These are phyloP conservation scores for Ascochyta clinopodiicola DNA, from an alignment of 2,329 filamentous ascomycete species.

Conservation along the genomic window DNA sequence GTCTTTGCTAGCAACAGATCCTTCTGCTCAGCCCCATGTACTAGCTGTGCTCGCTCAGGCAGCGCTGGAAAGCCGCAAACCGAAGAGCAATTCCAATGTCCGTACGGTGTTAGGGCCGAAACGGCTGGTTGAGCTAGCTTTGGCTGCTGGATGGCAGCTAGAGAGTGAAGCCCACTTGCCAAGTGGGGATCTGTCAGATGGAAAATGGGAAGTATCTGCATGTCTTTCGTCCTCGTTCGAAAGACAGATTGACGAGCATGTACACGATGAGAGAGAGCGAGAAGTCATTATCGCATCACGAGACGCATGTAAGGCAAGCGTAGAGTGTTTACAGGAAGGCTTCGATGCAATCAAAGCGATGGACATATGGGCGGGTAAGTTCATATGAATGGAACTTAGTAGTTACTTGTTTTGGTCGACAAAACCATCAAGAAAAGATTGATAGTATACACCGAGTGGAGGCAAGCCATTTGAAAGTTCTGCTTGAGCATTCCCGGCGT, in stretches of 20 bases:
- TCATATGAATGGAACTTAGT: no score
- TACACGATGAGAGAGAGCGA: conserved; percentile 23
- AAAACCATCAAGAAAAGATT: no score
- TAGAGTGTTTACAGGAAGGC: conserved; percentile 21
- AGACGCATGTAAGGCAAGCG: conserved; percentile 31
- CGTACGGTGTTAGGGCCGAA: conserved; percentile 54
- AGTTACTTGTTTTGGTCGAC: no score
- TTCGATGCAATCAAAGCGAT: conserved; percentile 22
- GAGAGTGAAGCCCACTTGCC: conserved; percentile 48
- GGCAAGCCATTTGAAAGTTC: no score
- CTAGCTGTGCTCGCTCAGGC: conserved; percentile 58
- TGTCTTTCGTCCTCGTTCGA: conserved; percentile 24
- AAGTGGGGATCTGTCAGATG: conserved; percentile 51
- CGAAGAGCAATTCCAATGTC: conserved; percentile 55
- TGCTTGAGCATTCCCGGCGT: no score
- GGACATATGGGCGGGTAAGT: conserved; percentile 8
- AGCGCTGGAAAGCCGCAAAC: conserved; percentile 53
- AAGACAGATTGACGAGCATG: conserved; percentile 20
- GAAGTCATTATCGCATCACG: conserved; percentile 21
- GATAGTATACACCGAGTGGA: no score
- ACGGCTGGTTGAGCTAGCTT: conserved; percentile 49
- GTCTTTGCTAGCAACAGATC: conserved; percentile 50
- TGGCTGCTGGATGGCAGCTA: conserved; percentile 48
- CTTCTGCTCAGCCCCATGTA: conserved; percentile 56
- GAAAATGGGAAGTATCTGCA: conserved; percentile 47